Evolutionary conservation across 2,329 filamentous ascomycete species (phyloP).

Genomic region (Chaetoscypha palmicola): DNA sequence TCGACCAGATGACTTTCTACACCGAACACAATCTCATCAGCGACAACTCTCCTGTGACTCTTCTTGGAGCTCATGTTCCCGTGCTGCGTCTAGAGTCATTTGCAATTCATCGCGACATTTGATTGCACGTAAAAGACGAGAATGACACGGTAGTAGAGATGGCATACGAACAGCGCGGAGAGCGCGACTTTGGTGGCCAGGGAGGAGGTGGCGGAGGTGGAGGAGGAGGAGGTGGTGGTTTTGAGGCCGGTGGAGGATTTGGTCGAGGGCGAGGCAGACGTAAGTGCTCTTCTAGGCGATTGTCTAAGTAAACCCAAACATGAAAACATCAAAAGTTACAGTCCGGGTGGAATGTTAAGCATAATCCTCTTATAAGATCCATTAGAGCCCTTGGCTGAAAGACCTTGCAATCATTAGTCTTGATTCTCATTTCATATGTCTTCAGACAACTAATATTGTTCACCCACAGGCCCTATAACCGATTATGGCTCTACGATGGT

Average conservation of each 20-base stretch:
- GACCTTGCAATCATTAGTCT: no score
- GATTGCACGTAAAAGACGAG: constrained; percentile 7
- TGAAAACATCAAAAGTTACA: no score
- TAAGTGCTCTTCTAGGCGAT: constrained; percentile 27
- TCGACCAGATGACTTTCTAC: constrained; percentile 14
- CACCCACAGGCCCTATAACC: constrained; percentile 84
- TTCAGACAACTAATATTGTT: no score
- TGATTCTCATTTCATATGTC: no score
- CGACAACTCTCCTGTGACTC: constrained; percentile 11
- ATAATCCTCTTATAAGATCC: no score
- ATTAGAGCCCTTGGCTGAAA: no score
- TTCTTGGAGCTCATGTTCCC: not conserved
- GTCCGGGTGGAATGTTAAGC: no score
- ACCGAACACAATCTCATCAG: constrained; percentile 4
- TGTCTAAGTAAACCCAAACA: no score
- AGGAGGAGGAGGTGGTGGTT: constrained; percentile 15
- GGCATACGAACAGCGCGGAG: constrained; percentile 30
- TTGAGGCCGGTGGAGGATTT: constrained; percentile 20
- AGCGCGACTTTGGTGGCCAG: constrained; percentile 28
- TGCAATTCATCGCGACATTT: not conserved
- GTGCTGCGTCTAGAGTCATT: not conserved
- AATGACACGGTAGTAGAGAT: constrained; percentile 25
- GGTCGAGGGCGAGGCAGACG: constrained; percentile 29
- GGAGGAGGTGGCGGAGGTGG: constrained; percentile 17
- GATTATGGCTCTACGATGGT: constrained; percentile 87